Base-by-base conservation (phyloP, 1,284 basidiomycete species). In the Cryptococcus amylolentus region DNA sequence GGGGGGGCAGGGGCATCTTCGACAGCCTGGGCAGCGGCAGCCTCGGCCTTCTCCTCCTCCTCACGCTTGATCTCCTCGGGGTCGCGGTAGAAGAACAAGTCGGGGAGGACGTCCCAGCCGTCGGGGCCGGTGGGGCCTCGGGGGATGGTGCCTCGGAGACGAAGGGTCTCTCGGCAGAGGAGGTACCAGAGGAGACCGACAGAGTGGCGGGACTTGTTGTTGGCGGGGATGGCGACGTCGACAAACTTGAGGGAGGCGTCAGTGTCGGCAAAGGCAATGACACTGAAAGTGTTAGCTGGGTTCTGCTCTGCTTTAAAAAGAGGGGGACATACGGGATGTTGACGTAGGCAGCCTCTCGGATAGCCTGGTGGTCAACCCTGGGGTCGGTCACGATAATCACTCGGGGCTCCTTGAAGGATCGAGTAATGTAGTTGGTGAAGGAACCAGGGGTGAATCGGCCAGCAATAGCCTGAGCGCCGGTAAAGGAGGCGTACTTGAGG, bases 31-130 rank as follows among this genome's bases (percentile, higher is more conserved):
- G 82, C 82, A 46, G 84, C 83, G 59, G 82, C 81, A 79, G 88
- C 89, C 68, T 88, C 86, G 47, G 89, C 88, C 80, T 92, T 90
- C 77, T 93, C 91, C 76, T 89, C 86, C 72, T 90, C 88, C 81
- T 97, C 93, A 80, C 89, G 91, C 86, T 97, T 94, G 69, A 96
- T 88, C 82, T 98, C 95, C 78, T 98, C 94, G 62, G 95, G 93
- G 82, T 98, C 95, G 74, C 95, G 91, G 87, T 98, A 98, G 88
- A 98, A 98, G 91, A 97, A 98, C 91, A 98, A 93, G 82, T 98
- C 95, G 70, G 95, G 91, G 88, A 98, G 97, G 77, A 96, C 88
- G 77, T 87, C 88, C 92, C 95, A 98, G 72, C 89, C 91, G 61
- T 93, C 89, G 65, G 85, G 80, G 52, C 89, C 87, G 66, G 94